phyloP scores from a whole-genome alignment of 2,329 filamentous ascomycete species.

The Calonectria pseudoturangicola region DNA sequence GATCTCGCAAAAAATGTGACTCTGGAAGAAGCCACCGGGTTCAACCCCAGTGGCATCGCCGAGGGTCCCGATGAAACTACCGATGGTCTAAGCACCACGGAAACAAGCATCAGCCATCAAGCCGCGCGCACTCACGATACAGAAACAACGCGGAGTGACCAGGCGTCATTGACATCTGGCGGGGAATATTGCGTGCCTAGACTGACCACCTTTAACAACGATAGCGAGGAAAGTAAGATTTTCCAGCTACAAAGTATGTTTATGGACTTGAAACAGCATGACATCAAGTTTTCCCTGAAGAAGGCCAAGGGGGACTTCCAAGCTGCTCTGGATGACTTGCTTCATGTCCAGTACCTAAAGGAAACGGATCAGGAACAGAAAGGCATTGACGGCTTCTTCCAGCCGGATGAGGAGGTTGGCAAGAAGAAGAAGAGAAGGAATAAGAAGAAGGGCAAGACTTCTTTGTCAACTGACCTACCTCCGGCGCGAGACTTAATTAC shows the following conservation, averaged over 20 bases:
- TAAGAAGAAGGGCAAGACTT: slow-evolving; percentile 56
- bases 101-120: slow-evolving; percentile 55
- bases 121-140: slow-evolving; percentile 55
- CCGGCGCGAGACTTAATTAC: slow-evolving; percentile 43
- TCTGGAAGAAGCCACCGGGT: slow-evolving; percentile 82
- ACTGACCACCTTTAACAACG: slow-evolving; percentile 60
- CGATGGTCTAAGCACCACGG: slow-evolving; percentile 50
- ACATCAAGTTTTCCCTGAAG: slow-evolving; percentile 79
- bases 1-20: slow-evolving; percentile 78
- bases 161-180: slow-evolving; percentile 50
- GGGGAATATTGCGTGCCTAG: slow-evolving; percentile 50
- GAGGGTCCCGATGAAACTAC: slow-evolving; percentile 58
- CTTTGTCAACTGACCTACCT: slow-evolving; percentile 36
- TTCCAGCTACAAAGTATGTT: slow-evolving; percentile 82
- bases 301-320: slow-evolving; percentile 81
- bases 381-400: slow-evolving; percentile 88
- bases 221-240: slow-evolving; percentile 77
- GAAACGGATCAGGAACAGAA: slow-evolving; percentile 78
- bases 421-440: slow-evolving; percentile 63
- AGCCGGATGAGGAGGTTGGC: slow-evolving; percentile 67
- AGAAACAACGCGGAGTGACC: slow-evolving; percentile 55
- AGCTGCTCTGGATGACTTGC: slow-evolving; percentile 84
- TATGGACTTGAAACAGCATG: slow-evolving; percentile 78
- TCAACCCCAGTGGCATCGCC: slow-evolving; percentile 85
- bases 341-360: slow-evolving; percentile 87